These are phyloP conservation scores for Botrytis galanthina DNA, from an alignment of 2,329 filamentous ascomycete genomes.

Conservation along the genomic window DNA sequence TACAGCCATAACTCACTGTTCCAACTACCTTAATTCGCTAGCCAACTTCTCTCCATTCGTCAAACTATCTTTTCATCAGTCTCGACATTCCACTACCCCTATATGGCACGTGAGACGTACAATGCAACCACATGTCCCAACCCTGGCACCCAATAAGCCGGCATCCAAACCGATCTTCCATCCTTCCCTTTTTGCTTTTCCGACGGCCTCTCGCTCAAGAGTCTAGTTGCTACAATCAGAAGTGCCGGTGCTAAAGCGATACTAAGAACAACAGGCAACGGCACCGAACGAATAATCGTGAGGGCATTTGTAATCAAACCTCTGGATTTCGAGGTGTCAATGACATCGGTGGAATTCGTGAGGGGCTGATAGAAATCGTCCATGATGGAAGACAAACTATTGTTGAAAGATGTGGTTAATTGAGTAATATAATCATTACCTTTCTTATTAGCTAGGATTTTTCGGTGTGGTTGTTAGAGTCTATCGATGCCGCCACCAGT, in stretches of 20 bases:
- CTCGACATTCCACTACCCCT: neutral
- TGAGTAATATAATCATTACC: neutral
- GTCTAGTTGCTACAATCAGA: conserved; percentile 30
- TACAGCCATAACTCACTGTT: neutral
- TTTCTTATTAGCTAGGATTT: neutral
- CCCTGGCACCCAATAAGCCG: conserved; percentile 60
- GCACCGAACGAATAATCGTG: conserved; percentile 15
- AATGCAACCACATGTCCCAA: conserved; percentile 53
- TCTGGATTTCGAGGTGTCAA: neutral
- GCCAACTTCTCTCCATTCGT: conserved; percentile 31
- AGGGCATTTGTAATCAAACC: conserved; percentile 17
- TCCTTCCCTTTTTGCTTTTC: conserved; percentile 18
- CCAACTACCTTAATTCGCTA: conserved; percentile 28
- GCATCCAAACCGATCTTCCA: conserved; percentile 43
- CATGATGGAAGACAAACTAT: conserved; percentile 18
- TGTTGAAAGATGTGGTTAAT: neutral
- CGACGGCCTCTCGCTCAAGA: conserved; percentile 28
- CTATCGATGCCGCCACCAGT: neutral
- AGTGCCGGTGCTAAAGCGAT: conserved; percentile 28
- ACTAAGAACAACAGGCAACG: conserved; percentile 25
- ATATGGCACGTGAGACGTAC: conserved; percentile 39
- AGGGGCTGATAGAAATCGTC: conserved; percentile 31
- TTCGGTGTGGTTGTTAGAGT: neutral
- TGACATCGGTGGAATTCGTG: neutral
- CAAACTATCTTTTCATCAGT: conserved; percentile 29